Percentiles rank a stretch among this genome's conserved stretches.
Evolutionary conservation across 1,284 basidiomycete genomes (phyloP).

Genomic region (Malassezia arunalokei): DNA sequence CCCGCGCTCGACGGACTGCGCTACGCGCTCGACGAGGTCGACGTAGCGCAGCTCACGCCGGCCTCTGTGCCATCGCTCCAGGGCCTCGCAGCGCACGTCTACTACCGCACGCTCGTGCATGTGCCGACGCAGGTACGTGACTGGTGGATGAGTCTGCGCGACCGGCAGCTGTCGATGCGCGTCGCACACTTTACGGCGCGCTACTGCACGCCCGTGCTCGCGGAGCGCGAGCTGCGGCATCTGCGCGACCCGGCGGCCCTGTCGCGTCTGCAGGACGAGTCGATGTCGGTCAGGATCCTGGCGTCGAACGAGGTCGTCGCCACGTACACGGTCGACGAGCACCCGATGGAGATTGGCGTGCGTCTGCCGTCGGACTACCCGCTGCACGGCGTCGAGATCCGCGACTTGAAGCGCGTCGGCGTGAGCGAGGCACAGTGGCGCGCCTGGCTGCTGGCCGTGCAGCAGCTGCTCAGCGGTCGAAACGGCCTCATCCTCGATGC

Average conservation of each 20-base stretch:
- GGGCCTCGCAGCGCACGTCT: constrained; percentile 74
- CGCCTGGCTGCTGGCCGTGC: constrained; percentile 82
- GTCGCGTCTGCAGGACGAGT: constrained; percentile 65
- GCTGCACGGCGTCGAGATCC: constrained; percentile 72
- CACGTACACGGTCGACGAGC: constrained; percentile 78
- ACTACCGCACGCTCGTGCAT: constrained; percentile 47
- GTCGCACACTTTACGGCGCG: constrained; percentile 67
- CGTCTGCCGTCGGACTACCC: constrained; percentile 84
- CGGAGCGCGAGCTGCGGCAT: constrained; percentile 66
- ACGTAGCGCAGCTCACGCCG: constrained; percentile 53
- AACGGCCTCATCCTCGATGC: constrained; percentile 86
- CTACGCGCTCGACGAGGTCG: constrained; percentile 76
- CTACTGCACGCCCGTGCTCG: constrained; percentile 83
- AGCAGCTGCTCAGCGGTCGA: constrained; percentile 71
- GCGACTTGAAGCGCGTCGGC: constrained; percentile 63
- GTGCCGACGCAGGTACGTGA: constrained; percentile 49
- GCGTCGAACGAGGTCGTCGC: constrained; percentile 53
- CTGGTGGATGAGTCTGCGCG: constrained; percentile 78
- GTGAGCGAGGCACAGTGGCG: constrained; percentile 84
- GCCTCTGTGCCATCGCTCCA: constrained; percentile 47
- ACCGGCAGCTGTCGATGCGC: constrained; percentile 67
- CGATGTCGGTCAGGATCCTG: constrained; percentile 58
- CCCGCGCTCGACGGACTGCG: constrained; percentile 63
- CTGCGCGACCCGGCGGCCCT: constrained; percentile 58
- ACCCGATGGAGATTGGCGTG: constrained; percentile 78